Conservation (phyloP, 1,284 basidiomycete species). For the Coniophora puteana region DNA sequence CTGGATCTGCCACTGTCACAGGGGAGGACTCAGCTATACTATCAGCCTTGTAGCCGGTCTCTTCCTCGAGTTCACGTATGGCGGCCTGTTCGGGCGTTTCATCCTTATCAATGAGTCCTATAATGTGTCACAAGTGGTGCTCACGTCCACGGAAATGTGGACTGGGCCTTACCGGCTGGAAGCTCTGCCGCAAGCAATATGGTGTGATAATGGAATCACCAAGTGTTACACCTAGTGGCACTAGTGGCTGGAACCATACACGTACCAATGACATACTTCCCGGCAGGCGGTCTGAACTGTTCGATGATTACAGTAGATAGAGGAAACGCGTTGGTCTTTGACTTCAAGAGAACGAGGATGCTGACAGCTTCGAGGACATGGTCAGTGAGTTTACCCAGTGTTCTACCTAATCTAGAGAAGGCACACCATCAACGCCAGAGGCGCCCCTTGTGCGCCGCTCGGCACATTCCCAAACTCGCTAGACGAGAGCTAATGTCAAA, state of each 20-base stretch:
- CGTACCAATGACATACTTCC: slow-evolving; percentile 69
- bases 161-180: slow-evolving; percentile 58
- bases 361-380: slow-evolving; percentile 59
- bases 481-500: background rate
- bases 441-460: slow-evolving; percentile 73
- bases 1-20: slow-evolving; percentile 73
- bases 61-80: slow-evolving; percentile 84
- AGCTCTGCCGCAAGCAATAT: slow-evolving; percentile 50
- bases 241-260: background rate
- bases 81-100: slow-evolving; percentile 78
- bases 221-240: too few species aligned
- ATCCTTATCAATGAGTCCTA: slow-evolving; percentile 76
- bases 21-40: slow-evolving; percentile 65
- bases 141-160: background rate
- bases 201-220: background rate
- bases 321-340: slow-evolving; percentile 63
- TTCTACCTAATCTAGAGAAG: background rate
- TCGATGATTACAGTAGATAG: slow-evolving; percentile 81
- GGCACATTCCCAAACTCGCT: slow-evolving; percentile 87
- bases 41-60: slow-evolving; percentile 77
- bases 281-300: slow-evolving; percentile 83
- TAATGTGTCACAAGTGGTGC: slow-evolving; percentile 1
- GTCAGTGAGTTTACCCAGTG: background rate
- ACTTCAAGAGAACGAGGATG: slow-evolving; percentile 76
- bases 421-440: slow-evolving; percentile 75